A percentile compares a stretch with the other conserved stretches of the same genome.
These are phyloP conservation scores for Kwoniella heveanensis DNA, from an alignment of 768 basidiomycete genomes.

Conservation along the genomic window DNA sequence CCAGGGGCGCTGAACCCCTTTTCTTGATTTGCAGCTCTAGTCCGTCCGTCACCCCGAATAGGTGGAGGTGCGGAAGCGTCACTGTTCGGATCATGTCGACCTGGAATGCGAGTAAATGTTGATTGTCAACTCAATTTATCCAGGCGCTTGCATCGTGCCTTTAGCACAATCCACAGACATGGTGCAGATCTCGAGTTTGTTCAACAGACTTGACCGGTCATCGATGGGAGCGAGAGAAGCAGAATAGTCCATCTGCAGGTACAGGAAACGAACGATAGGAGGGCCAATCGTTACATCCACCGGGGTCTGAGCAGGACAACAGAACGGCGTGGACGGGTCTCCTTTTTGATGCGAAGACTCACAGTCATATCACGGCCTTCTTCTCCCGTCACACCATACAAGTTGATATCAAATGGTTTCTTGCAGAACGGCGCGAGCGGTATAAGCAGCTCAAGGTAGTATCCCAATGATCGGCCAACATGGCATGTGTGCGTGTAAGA, in stretches of 20 bases:
- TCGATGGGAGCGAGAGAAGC: too few species aligned
- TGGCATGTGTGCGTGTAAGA: slow-evolving; percentile 81
- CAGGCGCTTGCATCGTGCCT: too few species aligned
- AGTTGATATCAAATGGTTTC: slow-evolving; percentile 73
- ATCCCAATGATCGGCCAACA: slow-evolving; percentile 82
- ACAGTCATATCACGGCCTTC: slow-evolving; percentile 84
- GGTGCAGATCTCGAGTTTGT: too few species aligned
- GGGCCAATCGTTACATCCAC: too few species aligned
- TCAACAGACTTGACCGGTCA: too few species aligned
- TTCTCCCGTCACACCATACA: slow-evolving; percentile 89
- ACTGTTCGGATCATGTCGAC: slow-evolving; percentile 87
- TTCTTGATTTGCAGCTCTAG: slow-evolving; percentile 92
- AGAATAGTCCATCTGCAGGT: too few species aligned
- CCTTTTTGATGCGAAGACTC: slow-evolving; percentile 41
- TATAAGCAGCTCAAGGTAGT: slow-evolving; percentile 86
- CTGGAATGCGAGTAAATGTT: too few species aligned
- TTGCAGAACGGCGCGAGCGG: slow-evolving; percentile 93
- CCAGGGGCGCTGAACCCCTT: slow-evolving; percentile 84
- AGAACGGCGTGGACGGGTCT: too few species aligned
- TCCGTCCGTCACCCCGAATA: slow-evolving; percentile 86
- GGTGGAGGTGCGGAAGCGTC: slow-evolving; percentile 83
- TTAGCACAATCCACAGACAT: too few species aligned
- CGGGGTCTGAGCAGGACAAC: too few species aligned
- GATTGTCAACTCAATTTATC: too few species aligned
- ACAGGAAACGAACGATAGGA: too few species aligned